phyloP scores from a whole-genome alignment of 2,329 filamentous ascomycete species.

The Talaromyces albobiverticillius region DNA sequence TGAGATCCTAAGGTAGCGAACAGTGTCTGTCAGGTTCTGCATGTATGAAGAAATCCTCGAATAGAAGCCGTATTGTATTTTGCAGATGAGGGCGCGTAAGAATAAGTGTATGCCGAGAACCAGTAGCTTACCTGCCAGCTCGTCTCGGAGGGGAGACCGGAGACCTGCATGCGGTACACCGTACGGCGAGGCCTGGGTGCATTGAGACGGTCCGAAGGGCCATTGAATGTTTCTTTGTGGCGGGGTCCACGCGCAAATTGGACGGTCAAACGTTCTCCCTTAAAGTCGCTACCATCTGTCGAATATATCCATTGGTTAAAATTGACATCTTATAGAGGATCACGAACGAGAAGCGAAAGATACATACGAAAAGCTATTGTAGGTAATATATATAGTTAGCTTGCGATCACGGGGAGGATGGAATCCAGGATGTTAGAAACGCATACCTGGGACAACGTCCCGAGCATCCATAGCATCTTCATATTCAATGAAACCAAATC shows the following conservation, averaged over 20 bases:
- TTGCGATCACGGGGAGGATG: not conserved
- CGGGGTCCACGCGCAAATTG: conserved; percentile 93
- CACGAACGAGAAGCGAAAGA: not conserved
- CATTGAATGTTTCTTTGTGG: conserved; percentile 63
- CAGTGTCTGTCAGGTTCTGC: conserved; percentile 52
- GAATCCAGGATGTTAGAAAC: conserved; percentile 16
- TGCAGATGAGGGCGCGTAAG: not conserved
- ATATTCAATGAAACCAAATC: conserved; percentile 99
- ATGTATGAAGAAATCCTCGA: not conserved
- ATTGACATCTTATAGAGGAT: not conserved
- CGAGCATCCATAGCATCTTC: conserved; percentile 97
- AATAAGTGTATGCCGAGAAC: not conserved
- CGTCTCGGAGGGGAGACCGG: conserved; percentile 89
- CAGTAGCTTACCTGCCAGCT: conserved; percentile 96
- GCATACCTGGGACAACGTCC: conserved; percentile 94
- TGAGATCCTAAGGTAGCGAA: conserved; percentile 83
- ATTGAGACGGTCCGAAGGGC: conserved; percentile 59
- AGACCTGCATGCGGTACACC: conserved; percentile 93
- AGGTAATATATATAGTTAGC: conserved; percentile 18
- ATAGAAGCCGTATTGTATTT: not conserved
- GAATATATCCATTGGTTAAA: conserved; percentile 9
- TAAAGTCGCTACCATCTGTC: conserved; percentile 93
- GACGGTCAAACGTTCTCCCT: conserved; percentile 95
- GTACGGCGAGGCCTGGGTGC: conserved; percentile 86
- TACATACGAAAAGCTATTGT: conserved; percentile 55